These are phyloP conservation scores for Neoboletus magnificus DNA, from an alignment of 768 basidiomycete species.

Conservation along the genomic window DNA sequence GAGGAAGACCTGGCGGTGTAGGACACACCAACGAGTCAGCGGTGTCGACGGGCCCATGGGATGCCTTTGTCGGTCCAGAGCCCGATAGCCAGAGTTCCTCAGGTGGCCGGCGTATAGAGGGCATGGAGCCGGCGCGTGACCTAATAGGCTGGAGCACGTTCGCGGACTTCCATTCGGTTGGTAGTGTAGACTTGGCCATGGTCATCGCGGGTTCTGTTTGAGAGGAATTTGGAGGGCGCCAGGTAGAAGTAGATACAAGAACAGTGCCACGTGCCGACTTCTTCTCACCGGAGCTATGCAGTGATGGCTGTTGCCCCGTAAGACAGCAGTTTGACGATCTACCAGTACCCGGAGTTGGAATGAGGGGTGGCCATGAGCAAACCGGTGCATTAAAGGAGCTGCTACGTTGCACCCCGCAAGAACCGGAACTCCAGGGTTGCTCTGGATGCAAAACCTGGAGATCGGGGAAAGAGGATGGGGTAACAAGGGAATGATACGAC, in stretches of 20 bases:
- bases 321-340: conserved; percentile 1
- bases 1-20: conserved; percentile 23
- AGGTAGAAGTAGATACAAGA: conserved; percentile 9
- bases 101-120: conserved; percentile 17
- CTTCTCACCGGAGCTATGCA: conserved; percentile 10
- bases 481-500: conserved; percentile 9
- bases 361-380: conserved; percentile 26
- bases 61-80: conserved; percentile 3
- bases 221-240: conserved; percentile 3
- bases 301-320: conserved; percentile 3
- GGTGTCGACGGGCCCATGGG: neutral
- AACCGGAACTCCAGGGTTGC: conserved; percentile 10
- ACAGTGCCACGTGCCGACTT: conserved; percentile 8
- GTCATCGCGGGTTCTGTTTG: neutral
- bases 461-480: conserved; percentile 13
- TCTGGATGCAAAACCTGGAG: conserved; percentile 3
- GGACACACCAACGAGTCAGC: neutral
- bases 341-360: neutral
- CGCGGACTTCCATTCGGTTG: conserved; percentile 19
- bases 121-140: conserved; percentile 11
- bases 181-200: conserved; percentile 3
- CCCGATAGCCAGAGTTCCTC: conserved; percentile 21
- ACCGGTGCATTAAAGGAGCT: conserved; percentile 3
- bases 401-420: conserved; percentile 8
- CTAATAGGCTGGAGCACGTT: conserved; percentile 17